A percentile compares a stretch with the other conserved stretches of the same genome.
Evolutionary conservation across 2,329 filamentous ascomycete genomes (phyloP).

Genomic region (Elsinoe ampelina): DNA sequence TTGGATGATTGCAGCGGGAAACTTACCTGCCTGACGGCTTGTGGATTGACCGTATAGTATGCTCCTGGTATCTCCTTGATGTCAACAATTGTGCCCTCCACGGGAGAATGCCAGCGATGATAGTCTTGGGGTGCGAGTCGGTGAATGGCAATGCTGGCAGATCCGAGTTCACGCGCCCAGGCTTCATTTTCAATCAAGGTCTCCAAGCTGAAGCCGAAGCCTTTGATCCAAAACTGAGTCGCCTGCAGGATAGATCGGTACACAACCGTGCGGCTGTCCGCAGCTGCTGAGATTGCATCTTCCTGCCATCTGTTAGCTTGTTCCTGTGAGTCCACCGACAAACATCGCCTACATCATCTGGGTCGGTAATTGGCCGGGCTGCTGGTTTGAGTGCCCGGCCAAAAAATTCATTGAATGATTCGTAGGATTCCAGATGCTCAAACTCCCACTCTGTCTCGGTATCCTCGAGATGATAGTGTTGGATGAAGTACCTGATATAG

Average conservation of each 20-base stretch:
- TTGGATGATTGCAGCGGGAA: background rate
- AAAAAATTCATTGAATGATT: slow-evolving; percentile 38
- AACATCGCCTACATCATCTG: slow-evolving; percentile 21
- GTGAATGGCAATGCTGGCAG: slow-evolving; percentile 31
- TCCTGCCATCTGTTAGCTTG: slow-evolving; percentile 7
- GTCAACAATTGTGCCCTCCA: slow-evolving; percentile 25
- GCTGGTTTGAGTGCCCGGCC: slow-evolving; percentile 29
- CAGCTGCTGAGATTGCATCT: slow-evolving; percentile 26
- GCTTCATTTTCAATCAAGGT: slow-evolving; percentile 23
- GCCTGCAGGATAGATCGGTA: slow-evolving; percentile 32
- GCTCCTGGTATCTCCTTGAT: slow-evolving; percentile 32
- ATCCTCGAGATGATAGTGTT: slow-evolving; percentile 29
- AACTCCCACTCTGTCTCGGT: slow-evolving; percentile 27
- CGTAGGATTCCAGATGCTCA: slow-evolving; percentile 32
- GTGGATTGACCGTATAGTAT: slow-evolving; percentile 36
- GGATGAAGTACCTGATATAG: slow-evolving; percentile 36
- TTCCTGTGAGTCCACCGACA: background rate
- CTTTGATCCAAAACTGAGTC: slow-evolving; percentile 37
- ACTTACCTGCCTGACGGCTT: slow-evolving; percentile 31
- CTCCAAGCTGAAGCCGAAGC: slow-evolving; percentile 31
- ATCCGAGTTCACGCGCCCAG: slow-evolving; percentile 27
- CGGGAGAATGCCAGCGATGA: slow-evolving; percentile 33
- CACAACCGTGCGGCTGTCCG: slow-evolving; percentile 33
- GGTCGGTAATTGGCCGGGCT: slow-evolving; percentile 31
- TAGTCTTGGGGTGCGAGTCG: slow-evolving; percentile 36